Evolutionary conservation across 1,284 basidiomycete species (phyloP).

Genomic region (Coniferiporia sulphurascens): DNA sequence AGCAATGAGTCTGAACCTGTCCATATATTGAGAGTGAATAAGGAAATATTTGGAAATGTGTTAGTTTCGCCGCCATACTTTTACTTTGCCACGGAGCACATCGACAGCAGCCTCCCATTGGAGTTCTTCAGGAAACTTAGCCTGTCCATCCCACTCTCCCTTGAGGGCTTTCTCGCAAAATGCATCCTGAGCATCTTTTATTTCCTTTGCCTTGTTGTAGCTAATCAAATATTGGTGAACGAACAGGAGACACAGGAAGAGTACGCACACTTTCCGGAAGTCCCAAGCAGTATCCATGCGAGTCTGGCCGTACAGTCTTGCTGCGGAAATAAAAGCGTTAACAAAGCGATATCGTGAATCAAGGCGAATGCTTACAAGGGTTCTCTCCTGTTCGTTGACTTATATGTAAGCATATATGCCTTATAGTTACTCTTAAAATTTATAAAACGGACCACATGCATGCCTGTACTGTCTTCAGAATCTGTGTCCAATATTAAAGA

Average conservation of each 20-base stretch:
- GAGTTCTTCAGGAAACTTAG: constrained; percentile 43
- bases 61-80: constrained; percentile 27
- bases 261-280: constrained; percentile 34
- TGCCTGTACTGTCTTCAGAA: constrained; percentile 8
- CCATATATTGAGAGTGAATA: too few species aligned
- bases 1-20: constrained; percentile 41
- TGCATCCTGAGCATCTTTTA: constrained; percentile 40
- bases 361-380: constrained; percentile 17
- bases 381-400: constrained; percentile 20
- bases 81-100: constrained; percentile 42
- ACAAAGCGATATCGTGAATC: neutral
- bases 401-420: neutral
- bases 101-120: constrained; percentile 52
- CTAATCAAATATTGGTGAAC: neutral
- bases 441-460: constrained; percentile 16
- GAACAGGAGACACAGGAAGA: neutral
- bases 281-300: constrained; percentile 43
- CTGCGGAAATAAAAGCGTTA: neutral
- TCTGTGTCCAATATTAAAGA: neutral
- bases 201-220: constrained; percentile 38
- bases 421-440: neutral
- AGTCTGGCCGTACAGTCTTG: constrained; percentile 10
- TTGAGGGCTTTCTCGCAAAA: constrained; percentile 29
- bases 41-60: constrained; percentile 45
- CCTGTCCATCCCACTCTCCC: constrained; percentile 36